A percentile compares a stretch with the other conserved stretches of the same genome.
phyloP scores from a whole-genome alignment of 192 early-diverging fungal species.

The Phycomyces blakesleeanus region DNA sequence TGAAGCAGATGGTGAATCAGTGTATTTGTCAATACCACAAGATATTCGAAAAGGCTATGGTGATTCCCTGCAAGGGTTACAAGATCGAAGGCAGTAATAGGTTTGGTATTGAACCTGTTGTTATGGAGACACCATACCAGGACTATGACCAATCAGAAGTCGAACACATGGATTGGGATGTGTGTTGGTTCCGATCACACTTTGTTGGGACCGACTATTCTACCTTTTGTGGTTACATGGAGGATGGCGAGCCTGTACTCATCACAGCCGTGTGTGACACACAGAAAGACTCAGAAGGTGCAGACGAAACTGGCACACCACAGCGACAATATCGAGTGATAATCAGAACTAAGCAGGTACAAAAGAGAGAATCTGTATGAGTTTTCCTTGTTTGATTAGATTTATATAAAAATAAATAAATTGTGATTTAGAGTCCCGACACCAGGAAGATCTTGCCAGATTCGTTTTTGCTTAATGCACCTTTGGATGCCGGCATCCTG shows the following conservation, averaged over 20 bases:
- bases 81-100: constrained; percentile 36
- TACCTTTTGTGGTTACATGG: constrained; percentile 26
- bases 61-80: constrained; percentile 38
- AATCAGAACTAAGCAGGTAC: constrained; percentile 25
- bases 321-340: constrained; percentile 29
- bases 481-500: background rate
- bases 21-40: constrained; percentile 33
- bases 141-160: constrained; percentile 9
- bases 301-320: background rate
- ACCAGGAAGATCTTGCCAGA: constrained; percentile 21
- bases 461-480: constrained; percentile 29
- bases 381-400: background rate
- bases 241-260: constrained; percentile 19
- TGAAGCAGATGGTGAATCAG: constrained; percentile 29
- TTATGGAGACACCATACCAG: background rate
- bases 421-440: constrained; percentile 30
- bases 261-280: constrained; percentile 24
- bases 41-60: constrained; percentile 32
- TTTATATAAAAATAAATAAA: background rate
- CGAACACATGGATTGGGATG: constrained; percentile 33
- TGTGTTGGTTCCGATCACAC: constrained; percentile 28
- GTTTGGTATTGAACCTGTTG: constrained; percentile 2
- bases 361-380: background rate
- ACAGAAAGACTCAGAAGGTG: background rate
- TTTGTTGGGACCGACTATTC: constrained; percentile 20